These are phyloP conservation scores for Sideroxylon spinosum DNA, from an alignment of 179 eudicot species.

Conservation along the genomic window DNA sequence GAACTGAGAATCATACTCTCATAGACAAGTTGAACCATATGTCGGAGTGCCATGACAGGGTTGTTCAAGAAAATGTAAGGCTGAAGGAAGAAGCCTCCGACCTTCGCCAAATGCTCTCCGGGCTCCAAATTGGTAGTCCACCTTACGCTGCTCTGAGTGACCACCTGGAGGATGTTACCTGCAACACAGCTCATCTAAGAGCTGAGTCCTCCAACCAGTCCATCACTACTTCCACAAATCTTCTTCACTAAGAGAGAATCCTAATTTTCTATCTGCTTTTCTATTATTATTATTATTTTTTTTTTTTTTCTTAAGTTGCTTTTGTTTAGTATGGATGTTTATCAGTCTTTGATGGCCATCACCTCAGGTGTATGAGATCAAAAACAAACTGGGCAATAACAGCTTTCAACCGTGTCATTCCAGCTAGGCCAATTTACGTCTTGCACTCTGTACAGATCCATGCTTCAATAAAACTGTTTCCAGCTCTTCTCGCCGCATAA, in stretches of 20 bases:
- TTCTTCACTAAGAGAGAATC: neutral
- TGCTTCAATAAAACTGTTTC: neutral
- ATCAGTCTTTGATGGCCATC: slow-evolving; percentile 1
- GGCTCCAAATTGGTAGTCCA: slow-evolving; percentile 48
- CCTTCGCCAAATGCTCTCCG: slow-evolving; percentile 57
- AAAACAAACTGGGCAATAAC: neutral
- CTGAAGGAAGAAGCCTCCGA: slow-evolving; percentile 71
- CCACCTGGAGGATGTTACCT: slow-evolving; percentile 51
- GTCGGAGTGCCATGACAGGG: slow-evolving; percentile 54
- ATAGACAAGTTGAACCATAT: slow-evolving; percentile 19
- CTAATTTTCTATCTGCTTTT: neutral
- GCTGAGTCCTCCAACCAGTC: neutral
- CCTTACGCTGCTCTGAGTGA: slow-evolving; percentile 51
- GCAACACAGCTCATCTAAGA: slow-evolving; percentile 49
- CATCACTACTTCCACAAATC: neutral
- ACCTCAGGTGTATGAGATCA: slow-evolving; percentile 15
- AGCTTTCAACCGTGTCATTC: slow-evolving; percentile 8
- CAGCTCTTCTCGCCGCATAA: slow-evolving; percentile 17
- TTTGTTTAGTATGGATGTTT: neutral
- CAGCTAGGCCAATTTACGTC: neutral
- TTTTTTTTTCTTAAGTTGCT: too few species aligned
- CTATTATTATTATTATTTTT: too few species aligned
- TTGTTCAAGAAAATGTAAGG: slow-evolving; percentile 55
- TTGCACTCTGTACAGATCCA: neutral
- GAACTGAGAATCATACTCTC: slow-evolving; percentile 69